Percentiles rank a stretch among this genome's conserved stretches.
Conservation (phyloP, 2,329 filamentous ascomycete genomes). For the Pleoardoris graminearum region DNA sequence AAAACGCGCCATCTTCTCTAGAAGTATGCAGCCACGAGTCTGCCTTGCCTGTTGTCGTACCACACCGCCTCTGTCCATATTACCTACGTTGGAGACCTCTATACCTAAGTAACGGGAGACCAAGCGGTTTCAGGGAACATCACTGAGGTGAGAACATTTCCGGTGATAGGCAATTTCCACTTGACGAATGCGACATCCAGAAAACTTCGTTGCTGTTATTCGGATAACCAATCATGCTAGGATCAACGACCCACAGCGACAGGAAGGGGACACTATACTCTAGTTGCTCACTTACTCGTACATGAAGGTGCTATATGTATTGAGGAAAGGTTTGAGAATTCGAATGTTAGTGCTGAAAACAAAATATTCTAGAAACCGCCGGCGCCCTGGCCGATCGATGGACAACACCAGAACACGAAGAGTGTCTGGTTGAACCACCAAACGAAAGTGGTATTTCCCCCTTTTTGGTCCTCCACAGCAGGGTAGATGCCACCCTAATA, state of each 20-base stretch:
- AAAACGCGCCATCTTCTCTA: neutral
- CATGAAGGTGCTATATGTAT: neutral
- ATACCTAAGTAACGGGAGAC: too few species aligned
- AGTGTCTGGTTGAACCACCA: too few species aligned
- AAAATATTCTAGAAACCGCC: neutral
- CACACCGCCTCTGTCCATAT: conserved; percentile 6
- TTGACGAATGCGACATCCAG: too few species aligned
- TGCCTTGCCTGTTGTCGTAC: conserved; percentile 9
- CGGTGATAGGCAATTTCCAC: too few species aligned
- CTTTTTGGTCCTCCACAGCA: too few species aligned
- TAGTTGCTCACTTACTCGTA: neutral
- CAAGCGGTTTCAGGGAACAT: too few species aligned
- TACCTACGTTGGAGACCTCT: neutral
- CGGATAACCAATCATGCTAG: neutral
- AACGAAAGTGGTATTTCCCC: too few species aligned
- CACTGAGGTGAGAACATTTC: too few species aligned
- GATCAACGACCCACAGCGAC: neutral
- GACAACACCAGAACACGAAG: too few species aligned
- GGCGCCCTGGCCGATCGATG: too few species aligned
- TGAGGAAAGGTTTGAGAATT: neutral
- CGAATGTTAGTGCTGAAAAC: neutral
- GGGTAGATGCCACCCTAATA: too few species aligned
- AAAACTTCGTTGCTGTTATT: too few species aligned
- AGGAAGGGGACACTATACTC: neutral
- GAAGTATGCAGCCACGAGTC: conserved; percentile 8